A percentile compares a stretch with the other conserved stretches of the same genome.
phyloP scores from a whole-genome alignment of 352 stramenopile genomes.

The Globisporangium spiculum region DNA sequence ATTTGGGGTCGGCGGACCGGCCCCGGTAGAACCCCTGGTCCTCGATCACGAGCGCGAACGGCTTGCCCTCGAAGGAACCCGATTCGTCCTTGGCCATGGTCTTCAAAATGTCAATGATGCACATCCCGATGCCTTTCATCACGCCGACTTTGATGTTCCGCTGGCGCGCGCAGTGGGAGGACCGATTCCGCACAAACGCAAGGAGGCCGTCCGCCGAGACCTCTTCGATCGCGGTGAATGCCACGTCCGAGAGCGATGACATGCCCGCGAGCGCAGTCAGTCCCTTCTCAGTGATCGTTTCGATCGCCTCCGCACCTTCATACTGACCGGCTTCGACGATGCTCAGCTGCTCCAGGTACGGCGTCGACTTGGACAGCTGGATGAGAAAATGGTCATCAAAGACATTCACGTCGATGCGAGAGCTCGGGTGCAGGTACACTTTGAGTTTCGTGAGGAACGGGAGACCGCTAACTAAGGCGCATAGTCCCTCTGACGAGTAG shows the following conservation, averaged over 20 bases:
- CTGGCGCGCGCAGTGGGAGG: constrained; percentile 30
- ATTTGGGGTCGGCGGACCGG: constrained; percentile 17
- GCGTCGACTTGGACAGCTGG: constrained; percentile 20
- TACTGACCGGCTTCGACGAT: constrained; percentile 33
- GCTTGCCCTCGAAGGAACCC: constrained; percentile 18
- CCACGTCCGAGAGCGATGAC: constrained; percentile 37
- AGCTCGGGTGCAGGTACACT: constrained; percentile 32
- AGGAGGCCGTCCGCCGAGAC: constrained; percentile 22
- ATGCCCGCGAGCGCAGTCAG: constrained; percentile 30
- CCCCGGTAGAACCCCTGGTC: constrained; percentile 35
- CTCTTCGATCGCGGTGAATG: constrained; percentile 27
- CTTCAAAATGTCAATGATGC: constrained; percentile 30
- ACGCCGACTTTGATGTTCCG: constrained; percentile 45
- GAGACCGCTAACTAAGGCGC: constrained; percentile 27
- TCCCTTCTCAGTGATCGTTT: constrained; percentile 27
- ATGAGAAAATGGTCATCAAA: constrained; percentile 38
- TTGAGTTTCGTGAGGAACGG: constrained; percentile 34
- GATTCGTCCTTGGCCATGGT: constrained; percentile 24
- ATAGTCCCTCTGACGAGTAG: constrained; percentile 34
- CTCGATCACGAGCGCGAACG: constrained; percentile 39
- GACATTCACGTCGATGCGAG: constrained; percentile 35
- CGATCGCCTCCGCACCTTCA: constrained; percentile 27
- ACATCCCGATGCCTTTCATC: constrained; percentile 29
- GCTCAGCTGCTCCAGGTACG: constrained; percentile 35
- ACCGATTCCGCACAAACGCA: constrained; percentile 25